Percentiles rank a stretch among this genome's conserved stretches.
Conservation (phyloP, 169 alveolate genomes). For the Cryptosporidium viatorum region DNA sequence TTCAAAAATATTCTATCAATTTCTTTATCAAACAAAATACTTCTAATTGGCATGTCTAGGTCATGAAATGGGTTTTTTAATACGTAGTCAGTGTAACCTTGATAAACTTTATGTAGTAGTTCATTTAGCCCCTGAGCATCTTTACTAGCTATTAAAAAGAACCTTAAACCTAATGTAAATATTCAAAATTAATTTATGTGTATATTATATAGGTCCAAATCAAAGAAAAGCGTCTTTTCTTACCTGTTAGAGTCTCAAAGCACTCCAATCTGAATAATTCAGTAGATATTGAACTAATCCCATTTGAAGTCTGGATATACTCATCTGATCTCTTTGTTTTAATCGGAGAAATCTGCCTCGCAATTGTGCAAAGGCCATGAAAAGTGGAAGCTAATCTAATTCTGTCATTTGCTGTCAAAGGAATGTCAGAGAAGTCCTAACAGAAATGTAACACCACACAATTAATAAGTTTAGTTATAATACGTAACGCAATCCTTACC, state of each 20-base stretch:
- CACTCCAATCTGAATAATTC: slow-evolving; percentile 90
- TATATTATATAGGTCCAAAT: not conserved
- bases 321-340: slow-evolving; percentile 71
- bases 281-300: slow-evolving; percentile 89
- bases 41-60: slow-evolving; percentile 92
- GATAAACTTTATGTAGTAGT: slow-evolving; percentile 87
- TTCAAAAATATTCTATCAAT: slow-evolving; percentile 78
- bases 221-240: not conserved
- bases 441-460: not conserved
- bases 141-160: slow-evolving; percentile 80
- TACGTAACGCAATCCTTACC: slow-evolving; percentile 78
- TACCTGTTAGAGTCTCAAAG: slow-evolving; percentile 92
- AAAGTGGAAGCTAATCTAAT: slow-evolving; percentile 94
- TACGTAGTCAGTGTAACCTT: slow-evolving; percentile 91
- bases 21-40: slow-evolving; percentile 81
- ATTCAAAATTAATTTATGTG: not conserved
- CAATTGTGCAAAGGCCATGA: slow-evolving; percentile 93
- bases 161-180: slow-evolving; percentile 77
- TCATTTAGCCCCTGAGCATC: slow-evolving; percentile 63
- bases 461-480: not conserved
- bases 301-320: slow-evolving; percentile 80
- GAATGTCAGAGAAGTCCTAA: slow-evolving; percentile 88
- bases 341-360: slow-evolving; percentile 89
- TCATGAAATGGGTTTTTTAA: slow-evolving; percentile 94
- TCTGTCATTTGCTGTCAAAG: slow-evolving; percentile 90